phyloP scores from a whole-genome alignment of 345 rosid species.

The Dovyalis caffra region DNA sequence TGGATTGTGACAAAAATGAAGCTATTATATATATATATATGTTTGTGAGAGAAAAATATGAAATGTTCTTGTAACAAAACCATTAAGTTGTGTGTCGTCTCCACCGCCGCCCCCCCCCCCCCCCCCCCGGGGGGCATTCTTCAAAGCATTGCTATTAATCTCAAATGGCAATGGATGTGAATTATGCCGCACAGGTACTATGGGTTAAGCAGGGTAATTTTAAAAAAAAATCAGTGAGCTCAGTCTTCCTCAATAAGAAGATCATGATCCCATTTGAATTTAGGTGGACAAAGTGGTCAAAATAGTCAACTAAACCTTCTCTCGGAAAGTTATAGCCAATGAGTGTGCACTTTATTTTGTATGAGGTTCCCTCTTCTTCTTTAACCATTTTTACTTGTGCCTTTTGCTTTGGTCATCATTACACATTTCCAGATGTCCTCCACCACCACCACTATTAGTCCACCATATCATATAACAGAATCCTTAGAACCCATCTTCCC shows the following conservation, averaged over 20 bases:
- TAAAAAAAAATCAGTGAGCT: neutral
- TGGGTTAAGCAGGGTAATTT: neutral
- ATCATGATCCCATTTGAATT: neutral
- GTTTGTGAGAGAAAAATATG: neutral
- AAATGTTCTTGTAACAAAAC: neutral
- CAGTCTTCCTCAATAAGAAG: neutral
- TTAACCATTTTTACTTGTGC: conserved; percentile 11
- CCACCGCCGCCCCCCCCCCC: too few species aligned
- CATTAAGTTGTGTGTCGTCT: too few species aligned
- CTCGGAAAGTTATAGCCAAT: conserved; percentile 23
- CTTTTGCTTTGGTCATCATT: conserved; percentile 35
- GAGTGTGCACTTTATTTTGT: conserved; percentile 52
- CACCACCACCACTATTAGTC: conserved; percentile 32
- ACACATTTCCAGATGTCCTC: conserved; percentile 34
- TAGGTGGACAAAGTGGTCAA: neutral
- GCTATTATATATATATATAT: rapidly evolving
- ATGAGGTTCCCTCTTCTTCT: conserved; percentile 46
- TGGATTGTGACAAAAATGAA: neutral
- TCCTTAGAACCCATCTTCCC: conserved; percentile 18
- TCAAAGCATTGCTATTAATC: too few species aligned
- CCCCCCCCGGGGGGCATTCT: too few species aligned
- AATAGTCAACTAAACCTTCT: conserved; percentile 15
- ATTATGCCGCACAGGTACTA: rapidly evolving
- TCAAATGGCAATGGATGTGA: too few species aligned
- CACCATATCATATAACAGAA: conserved; percentile 19